These are phyloP conservation scores for Saturnispora sanitii DNA, from an alignment of 805 yeast genomes.

Conservation along the genomic window DNA sequence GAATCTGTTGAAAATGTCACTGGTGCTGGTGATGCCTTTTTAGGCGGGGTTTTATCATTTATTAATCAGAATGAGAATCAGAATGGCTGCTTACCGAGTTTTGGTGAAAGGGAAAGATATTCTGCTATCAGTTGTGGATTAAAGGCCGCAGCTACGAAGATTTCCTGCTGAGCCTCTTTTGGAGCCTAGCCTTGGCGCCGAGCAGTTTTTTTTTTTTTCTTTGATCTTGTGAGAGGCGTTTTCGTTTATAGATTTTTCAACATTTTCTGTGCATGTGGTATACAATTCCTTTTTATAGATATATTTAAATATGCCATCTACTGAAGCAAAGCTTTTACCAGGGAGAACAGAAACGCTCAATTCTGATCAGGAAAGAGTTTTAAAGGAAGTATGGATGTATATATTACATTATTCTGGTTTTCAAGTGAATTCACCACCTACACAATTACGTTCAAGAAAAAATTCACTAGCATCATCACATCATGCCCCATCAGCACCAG, in stretches of 20 bases:
- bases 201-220: too few species aligned
- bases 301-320: background rate
- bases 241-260: background rate
- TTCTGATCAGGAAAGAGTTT: constrained; percentile 47
- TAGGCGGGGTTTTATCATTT: constrained; percentile 56
- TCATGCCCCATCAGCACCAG: background rate
- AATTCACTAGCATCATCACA: background rate
- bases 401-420: constrained; percentile 52
- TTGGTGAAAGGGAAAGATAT: background rate
- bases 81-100: too few species aligned
- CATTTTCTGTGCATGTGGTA: background rate
- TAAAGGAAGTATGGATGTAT: constrained; percentile 67
- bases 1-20: constrained; percentile 52
- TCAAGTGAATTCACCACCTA: constrained; percentile 21
- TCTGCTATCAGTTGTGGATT: too few species aligned
- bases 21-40: constrained; percentile 82
- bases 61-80: too few species aligned
- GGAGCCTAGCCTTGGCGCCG: too few species aligned
- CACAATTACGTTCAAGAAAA: constrained; percentile 7
- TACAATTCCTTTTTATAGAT: background rate
- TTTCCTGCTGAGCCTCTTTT: too few species aligned
- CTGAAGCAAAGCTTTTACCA: constrained; percentile 14
- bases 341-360: constrained; percentile 40
- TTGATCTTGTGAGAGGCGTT: background rate
- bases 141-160: too few species aligned